Conservation (phyloP, 1,139 yeast genomes). For the Blastobotrys apis region DNA sequence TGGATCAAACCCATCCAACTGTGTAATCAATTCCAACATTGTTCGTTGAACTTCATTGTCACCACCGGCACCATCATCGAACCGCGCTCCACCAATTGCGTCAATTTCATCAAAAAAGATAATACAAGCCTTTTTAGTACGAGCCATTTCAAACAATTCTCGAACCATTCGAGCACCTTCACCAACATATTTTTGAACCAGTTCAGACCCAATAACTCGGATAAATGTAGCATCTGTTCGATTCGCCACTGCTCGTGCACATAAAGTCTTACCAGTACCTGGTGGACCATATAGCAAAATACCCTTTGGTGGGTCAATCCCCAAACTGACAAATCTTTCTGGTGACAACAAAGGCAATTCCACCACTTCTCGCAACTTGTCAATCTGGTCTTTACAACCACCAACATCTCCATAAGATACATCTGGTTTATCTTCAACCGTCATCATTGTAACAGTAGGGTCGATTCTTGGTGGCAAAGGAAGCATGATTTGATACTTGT, state of each 20-base stretch:
- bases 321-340: conserved; percentile 90
- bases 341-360: conserved; percentile 93
- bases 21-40: conserved; percentile 96
- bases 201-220: conserved; percentile 95
- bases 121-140: conserved; percentile 95
- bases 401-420: conserved; percentile 84
- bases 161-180: conserved; percentile 99
- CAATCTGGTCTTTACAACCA: conserved; percentile 97
- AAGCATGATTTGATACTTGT: conserved; percentile 91
- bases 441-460: conserved; percentile 99
- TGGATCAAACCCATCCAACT: conserved; percentile 96
- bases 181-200: conserved; percentile 97
- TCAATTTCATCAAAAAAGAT: conserved; percentile 96
- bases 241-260: conserved; percentile 98
- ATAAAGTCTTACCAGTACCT: conserved; percentile 95
- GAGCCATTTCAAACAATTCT: conserved; percentile 96
- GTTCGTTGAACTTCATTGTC: conserved; percentile 99
- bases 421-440: conserved; percentile 97
- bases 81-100: conserved; percentile 98
- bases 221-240: conserved; percentile 98
- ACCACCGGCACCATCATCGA: conserved; percentile 99
- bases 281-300: conserved; percentile 95
- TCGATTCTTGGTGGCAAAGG: conserved; percentile 98
- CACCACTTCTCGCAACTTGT: conserved; percentile 93
- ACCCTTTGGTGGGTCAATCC: conserved; percentile 98